Base-by-base conservation (phyloP, 805 yeast species). In the Pichia manshurica region DNA sequence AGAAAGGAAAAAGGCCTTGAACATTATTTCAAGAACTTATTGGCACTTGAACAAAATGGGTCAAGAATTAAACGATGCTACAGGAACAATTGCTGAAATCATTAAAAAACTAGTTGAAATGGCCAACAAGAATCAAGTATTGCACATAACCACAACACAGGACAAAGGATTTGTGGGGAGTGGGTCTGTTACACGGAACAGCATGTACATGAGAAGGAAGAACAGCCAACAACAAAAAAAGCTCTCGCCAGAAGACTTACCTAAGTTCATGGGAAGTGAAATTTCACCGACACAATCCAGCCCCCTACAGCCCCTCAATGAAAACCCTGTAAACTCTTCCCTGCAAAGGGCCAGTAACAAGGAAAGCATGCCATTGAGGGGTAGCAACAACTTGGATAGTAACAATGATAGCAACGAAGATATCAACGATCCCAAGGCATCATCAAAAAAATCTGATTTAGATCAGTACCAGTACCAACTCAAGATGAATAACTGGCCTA, bases 31-130 rank as follows among this genome's bases (percentile, higher is more conserved):
- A 0, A 68, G 69, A 46, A 71, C 76, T 8, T 79, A 78, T 51
- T 79, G 83, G 83, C 79, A 76, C 52, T 60, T 79, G 51, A 77
- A 74, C 50, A 71, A 76, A 25, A 72, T 77, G 50, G 83, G 83
- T 2, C 81, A 77, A 49, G 71, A 71, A 47, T 69, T 70, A 55
- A 78, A 77, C 53, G 83, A 78, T 56, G 81, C 80, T 3, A 78
- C 82, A 0, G 81, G 75, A 48, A 77, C 80, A 5, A 79, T 79
- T 34, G 82, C 82, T 2, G 71, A 71, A 45, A 74, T 79, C 42
- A 73, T 79, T 42, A 73, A 72, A 53, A 69, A 73, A 23, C 60
- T 79, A 23, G 76, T 78, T 23, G 79, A 75, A 44, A 61, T 67
- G 2, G 72, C 76, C 8, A 66, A 62, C 47, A 59, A 57, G 13